A percentile compares a stretch with the other conserved stretches of the same genome.
Evolutionary conservation across 805 yeast species (phyloP).

Genomic region (Lachancea mirantina): DNA sequence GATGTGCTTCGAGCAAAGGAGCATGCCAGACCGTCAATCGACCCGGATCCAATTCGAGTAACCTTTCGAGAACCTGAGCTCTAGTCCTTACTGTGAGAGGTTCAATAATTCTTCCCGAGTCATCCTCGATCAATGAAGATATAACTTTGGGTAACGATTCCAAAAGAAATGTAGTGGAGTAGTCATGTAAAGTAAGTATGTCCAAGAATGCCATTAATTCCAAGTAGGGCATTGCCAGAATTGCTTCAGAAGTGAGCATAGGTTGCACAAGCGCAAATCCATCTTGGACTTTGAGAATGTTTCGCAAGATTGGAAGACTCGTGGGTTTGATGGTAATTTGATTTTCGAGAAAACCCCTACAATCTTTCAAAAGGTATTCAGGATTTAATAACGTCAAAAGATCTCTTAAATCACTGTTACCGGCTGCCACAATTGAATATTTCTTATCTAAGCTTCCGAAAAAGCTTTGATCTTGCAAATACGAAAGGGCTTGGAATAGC

Average conservation of each 20-base stretch:
- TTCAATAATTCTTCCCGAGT: slow-evolving; percentile 17
- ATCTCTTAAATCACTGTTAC: slow-evolving; percentile 16
- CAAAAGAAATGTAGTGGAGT: slow-evolving; percentile 16
- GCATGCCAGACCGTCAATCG: slow-evolving; percentile 21
- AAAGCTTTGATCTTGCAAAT: slow-evolving; percentile 14
- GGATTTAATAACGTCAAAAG: slow-evolving; percentile 27
- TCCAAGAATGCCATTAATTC: slow-evolving; percentile 29
- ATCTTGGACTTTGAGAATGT: slow-evolving; percentile 14
- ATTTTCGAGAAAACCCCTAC: slow-evolving; percentile 11
- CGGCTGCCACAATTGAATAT: slow-evolving; percentile 15
- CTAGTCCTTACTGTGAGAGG: slow-evolving; percentile 22
- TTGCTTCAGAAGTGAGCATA: slow-evolving; percentile 14
- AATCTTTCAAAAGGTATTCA: slow-evolving; percentile 15
- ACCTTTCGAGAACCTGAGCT: slow-evolving; percentile 18
- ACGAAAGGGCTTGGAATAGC: slow-evolving; percentile 22
- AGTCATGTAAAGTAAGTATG: slow-evolving; percentile 17
- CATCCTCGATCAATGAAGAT: slow-evolving; percentile 18
- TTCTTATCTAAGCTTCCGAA: slow-evolving; percentile 16
- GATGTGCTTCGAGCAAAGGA: slow-evolving; percentile 19
- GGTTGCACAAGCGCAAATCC: slow-evolving; percentile 18
- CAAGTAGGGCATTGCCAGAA: slow-evolving; percentile 24
- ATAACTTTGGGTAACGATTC: slow-evolving; percentile 21
- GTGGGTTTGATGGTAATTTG: slow-evolving; percentile 16
- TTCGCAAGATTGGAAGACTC: slow-evolving; percentile 19
- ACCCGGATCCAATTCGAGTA: slow-evolving; percentile 13